These are phyloP conservation scores for Ustilago loliicola DNA, from an alignment of 1,284 basidiomycete genomes.

Conservation along the genomic window DNA sequence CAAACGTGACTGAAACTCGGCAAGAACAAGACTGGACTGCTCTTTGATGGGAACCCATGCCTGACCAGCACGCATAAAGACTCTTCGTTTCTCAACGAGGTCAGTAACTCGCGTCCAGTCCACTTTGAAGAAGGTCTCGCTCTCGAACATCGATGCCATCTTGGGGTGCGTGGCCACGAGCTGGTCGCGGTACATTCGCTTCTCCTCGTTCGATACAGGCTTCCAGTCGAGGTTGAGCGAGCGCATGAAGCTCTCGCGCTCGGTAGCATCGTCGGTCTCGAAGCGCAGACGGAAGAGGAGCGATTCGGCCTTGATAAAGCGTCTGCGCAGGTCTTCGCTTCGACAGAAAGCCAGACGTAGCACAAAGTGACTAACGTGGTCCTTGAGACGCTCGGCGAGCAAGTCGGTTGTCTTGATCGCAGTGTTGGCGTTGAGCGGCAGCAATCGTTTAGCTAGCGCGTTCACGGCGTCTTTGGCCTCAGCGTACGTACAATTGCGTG, in stretches of 20 bases:
- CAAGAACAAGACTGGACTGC: slow-evolving; percentile 87
- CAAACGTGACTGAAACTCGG: slow-evolving; percentile 86
- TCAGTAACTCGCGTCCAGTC: slow-evolving; percentile 93
- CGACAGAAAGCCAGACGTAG: slow-evolving; percentile 94
- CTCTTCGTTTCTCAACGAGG: slow-evolving; percentile 85
- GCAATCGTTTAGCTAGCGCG: slow-evolving; percentile 78
- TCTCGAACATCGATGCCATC: slow-evolving; percentile 70
- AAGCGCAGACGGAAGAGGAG: slow-evolving; percentile 87
- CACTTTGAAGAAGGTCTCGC: slow-evolving; percentile 80
- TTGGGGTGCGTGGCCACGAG: slow-evolving; percentile 72
- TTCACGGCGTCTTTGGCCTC: slow-evolving; percentile 80
- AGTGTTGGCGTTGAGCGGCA: slow-evolving; percentile 79
- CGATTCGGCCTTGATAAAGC: slow-evolving; percentile 91
- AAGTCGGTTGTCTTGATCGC: slow-evolving; percentile 73
- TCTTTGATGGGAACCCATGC: slow-evolving; percentile 89
- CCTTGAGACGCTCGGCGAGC: slow-evolving; percentile 79
- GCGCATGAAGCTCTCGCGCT: slow-evolving; percentile 80
- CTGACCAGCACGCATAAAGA: slow-evolving; percentile 84
- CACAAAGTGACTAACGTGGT: slow-evolving; percentile 95
- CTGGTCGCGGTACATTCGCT: slow-evolving; percentile 74
- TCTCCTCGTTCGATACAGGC: slow-evolving; percentile 78
- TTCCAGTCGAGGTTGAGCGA: slow-evolving; percentile 85
- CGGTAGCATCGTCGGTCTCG: slow-evolving; percentile 78
- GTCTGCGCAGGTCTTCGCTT: slow-evolving; percentile 88
- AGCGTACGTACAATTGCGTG: slow-evolving; percentile 83